Conservation (phyloP, 768 basidiomycete species). For the Naematelia aurantialba region DNA sequence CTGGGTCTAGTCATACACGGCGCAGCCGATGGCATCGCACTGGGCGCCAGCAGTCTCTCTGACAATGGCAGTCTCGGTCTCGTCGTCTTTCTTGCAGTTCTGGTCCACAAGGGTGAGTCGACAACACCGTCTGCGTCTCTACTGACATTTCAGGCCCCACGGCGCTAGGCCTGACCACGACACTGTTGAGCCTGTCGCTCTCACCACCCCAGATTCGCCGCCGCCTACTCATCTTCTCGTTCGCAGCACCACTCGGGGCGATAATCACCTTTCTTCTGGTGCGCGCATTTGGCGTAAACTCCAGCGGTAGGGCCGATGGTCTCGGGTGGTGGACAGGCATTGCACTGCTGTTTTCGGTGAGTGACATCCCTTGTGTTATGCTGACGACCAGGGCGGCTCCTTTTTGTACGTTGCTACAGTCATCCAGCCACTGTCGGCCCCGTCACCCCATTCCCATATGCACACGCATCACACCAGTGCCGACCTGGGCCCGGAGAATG, state of each 20-base stretch:
- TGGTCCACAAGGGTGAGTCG: slow-evolving; percentile 76
- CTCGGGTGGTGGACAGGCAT: slow-evolving; percentile 64
- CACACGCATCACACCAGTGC: slow-evolving; percentile 51
- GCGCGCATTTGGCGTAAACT: slow-evolving; percentile 44
- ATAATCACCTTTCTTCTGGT: slow-evolving; percentile 70
- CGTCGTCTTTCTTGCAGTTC: slow-evolving; percentile 83
- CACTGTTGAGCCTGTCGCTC: slow-evolving; percentile 73
- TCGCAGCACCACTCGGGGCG: slow-evolving; percentile 79
- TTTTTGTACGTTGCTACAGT: slow-evolving; percentile 93
- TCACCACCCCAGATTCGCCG: slow-evolving; percentile 65
- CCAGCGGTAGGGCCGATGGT: slow-evolving; percentile 25
- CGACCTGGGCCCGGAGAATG: slow-evolving; percentile 51
- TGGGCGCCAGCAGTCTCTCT: slow-evolving; percentile 62
- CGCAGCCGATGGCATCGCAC: slow-evolving; percentile 83
- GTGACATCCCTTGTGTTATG: slow-evolving; percentile 37
- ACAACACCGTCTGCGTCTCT: background rate
- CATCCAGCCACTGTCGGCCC: slow-evolving; percentile 63
- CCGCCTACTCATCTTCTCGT: slow-evolving; percentile 72
- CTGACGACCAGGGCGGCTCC: slow-evolving; percentile 67
- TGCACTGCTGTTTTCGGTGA: slow-evolving; percentile 77
- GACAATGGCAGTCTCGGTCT: slow-evolving; percentile 59
- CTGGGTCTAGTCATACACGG: slow-evolving; percentile 83
- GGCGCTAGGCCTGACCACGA: slow-evolving; percentile 78
- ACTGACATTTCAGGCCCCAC: slow-evolving; percentile 67
- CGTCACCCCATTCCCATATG: slow-evolving; percentile 26